Evolutionary conservation across 164 flowering plant species (phyloP), one percentile per base, ranked within the genome.

Genomic region (Magnolia officinalis): DNA sequence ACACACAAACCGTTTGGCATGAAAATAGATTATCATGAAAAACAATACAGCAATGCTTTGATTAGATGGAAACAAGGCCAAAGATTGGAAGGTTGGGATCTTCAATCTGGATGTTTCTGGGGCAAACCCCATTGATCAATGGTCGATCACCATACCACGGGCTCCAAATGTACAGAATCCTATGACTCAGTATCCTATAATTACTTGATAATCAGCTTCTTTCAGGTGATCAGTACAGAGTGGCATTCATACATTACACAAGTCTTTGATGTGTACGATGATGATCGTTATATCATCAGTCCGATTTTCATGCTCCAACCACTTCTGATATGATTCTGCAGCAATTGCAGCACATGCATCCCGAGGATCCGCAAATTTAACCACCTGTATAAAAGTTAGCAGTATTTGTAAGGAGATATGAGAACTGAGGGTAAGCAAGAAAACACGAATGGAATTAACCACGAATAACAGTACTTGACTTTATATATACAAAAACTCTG

Each of bases 281-380:
- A 96, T 93, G 82, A 96, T 89, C 21, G 98, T 94, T 77, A 96
- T 94, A 84, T 96, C 99, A 82, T 96, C 99, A 21, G 99, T 96
- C 70, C 97, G 88, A 76, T 84, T 92, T 75, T 96, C 99, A 80
- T 96, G 90, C 82, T 92, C 96, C 85, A 96, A 84, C 99, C 98
- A 96, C 58, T 88, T 78, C 77, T 86, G 93, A 86, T 94, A 96
- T 63, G 99, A 90, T 80, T 96, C 99, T 75, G 87, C 91, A 72
- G 91, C 88, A 79, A 94, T 88, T 65, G 95, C 91, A 49, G 92
- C 84, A 84, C 99, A 93, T 51, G 98, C 98, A 75, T 93, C 97
- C 31, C 92, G 85, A n/a, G 98, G 91, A 87, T 96, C 98, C 51
- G 86, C n/a, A 81, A 83, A 84, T 58, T 79, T 86, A 63, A 88